These are phyloP conservation scores for Punica granatum DNA, from an alignment of 345 rosid species.

Conservation along the genomic window DNA sequence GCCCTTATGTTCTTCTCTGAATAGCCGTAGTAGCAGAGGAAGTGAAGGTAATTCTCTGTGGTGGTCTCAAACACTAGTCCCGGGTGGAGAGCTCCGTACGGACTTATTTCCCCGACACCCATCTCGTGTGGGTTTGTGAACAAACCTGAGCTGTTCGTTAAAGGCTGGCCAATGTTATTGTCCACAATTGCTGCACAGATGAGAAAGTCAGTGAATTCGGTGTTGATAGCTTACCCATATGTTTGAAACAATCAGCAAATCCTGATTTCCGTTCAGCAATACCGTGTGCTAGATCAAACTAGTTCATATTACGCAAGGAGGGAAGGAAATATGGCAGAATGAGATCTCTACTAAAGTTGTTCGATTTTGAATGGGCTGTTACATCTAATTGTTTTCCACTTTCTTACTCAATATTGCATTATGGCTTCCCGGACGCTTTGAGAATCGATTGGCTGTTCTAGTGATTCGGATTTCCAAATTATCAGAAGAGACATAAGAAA, in stretches of 20 bases:
- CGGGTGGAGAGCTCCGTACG: slow-evolving; percentile 53
- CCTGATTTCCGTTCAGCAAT: no score
- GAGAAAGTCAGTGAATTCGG: neutral
- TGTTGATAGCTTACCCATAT: neutral
- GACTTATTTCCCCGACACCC: slow-evolving; percentile 68
- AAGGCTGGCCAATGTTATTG: slow-evolving; percentile 39
- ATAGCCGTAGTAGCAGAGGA: slow-evolving; percentile 56
- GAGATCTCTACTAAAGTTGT: no score
- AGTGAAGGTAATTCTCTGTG: slow-evolving; percentile 36
- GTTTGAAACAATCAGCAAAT: neutral
- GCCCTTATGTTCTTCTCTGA: slow-evolving; percentile 42
- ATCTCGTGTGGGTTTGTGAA: slow-evolving; percentile 49
- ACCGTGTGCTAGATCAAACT: no score
- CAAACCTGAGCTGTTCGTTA: slow-evolving; percentile 36
- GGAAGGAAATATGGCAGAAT: no score
- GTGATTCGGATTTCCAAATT: neutral
- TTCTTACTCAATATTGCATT: no score
- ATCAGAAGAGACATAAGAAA: neutral
- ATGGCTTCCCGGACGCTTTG: no score
- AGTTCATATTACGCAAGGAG: no score
- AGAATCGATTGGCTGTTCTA: no score
- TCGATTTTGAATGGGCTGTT: no score
- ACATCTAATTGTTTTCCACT: no score
- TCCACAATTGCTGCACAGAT: slow-evolving; percentile 35
- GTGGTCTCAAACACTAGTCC: slow-evolving; percentile 69